Evolutionary conservation across 2,329 filamentous ascomycete genomes (phyloP).

Genomic region (Aspergillus aculeatus): DNA sequence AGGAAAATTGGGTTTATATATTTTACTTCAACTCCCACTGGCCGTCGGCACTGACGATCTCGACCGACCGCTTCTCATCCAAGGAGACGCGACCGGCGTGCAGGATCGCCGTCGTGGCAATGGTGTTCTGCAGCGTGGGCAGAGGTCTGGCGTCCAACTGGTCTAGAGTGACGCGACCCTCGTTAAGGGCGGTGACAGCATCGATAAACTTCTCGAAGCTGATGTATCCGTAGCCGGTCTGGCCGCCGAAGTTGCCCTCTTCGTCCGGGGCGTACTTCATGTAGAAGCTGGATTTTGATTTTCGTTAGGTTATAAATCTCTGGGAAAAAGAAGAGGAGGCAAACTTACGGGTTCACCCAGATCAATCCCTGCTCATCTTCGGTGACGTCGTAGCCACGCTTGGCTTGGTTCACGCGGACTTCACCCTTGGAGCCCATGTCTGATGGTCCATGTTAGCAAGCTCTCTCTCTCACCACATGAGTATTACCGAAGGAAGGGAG

Average conservation of each 20-base stretch:
- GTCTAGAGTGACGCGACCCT: slow-evolving; percentile 67
- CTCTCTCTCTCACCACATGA: too few species aligned
- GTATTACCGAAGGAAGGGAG: not conserved
- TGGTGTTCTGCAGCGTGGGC: slow-evolving; percentile 83
- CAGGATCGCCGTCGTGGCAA: slow-evolving; percentile 87
- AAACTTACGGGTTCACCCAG: slow-evolving; percentile 77
- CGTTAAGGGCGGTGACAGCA: slow-evolving; percentile 74
- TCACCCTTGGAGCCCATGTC: slow-evolving; percentile 80
- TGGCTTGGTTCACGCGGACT: slow-evolving; percentile 86
- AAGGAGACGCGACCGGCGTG: slow-evolving; percentile 82
- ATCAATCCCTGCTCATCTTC: slow-evolving; percentile 70
- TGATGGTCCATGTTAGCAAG: slow-evolving; percentile 15
- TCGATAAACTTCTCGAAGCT: slow-evolving; percentile 97
- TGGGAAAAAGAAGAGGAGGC: not conserved
- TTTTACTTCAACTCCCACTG: slow-evolving; percentile 64
- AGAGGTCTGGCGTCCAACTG: slow-evolving; percentile 77
- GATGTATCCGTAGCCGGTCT: slow-evolving; percentile 89
- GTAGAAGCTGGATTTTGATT: slow-evolving; percentile 60
- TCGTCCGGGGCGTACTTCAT: slow-evolving; percentile 94
- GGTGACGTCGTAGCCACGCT: slow-evolving; percentile 92
- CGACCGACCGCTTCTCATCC: slow-evolving; percentile 76
- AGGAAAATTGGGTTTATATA: not conserved
- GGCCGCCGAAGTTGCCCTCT: slow-evolving; percentile 89
- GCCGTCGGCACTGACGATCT: slow-evolving; percentile 55
- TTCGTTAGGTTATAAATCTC: not conserved